Evolutionary conservation across 257 asterid species (phyloP).

Genomic region (Salvia miltiorrhiza): DNA sequence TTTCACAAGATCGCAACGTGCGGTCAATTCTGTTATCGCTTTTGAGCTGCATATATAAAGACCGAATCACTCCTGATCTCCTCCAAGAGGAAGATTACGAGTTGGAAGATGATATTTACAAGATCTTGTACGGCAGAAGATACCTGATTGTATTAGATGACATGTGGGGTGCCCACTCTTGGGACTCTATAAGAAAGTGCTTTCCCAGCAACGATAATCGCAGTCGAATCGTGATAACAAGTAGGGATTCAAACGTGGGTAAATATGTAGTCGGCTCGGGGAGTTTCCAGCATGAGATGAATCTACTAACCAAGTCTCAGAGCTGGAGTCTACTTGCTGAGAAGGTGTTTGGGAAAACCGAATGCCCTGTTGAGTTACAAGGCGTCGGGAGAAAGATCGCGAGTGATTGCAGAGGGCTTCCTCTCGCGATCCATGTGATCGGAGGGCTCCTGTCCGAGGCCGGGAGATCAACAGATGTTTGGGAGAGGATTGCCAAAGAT

Average conservation of each 20-base stretch:
- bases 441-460: conserved; percentile 16
- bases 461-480: neutral
- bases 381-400: conserved; percentile 13
- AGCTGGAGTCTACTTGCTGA: conserved; percentile 26
- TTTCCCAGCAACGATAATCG: neutral
- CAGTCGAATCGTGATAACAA: conserved; percentile 13
- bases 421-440: conserved; percentile 24
- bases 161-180: conserved; percentile 3
- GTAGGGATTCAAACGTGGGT: conserved; percentile 1
- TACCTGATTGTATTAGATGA: conserved; percentile 20
- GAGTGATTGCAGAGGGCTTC: conserved; percentile 20
- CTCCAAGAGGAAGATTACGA: neutral
- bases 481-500: conserved; percentile 1
- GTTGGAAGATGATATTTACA: neutral
- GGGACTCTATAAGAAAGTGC: conserved; percentile 5
- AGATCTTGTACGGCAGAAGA: too few species aligned
- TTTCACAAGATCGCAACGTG: conserved; percentile 18
- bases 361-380: conserved; percentile 11
- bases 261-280: neutral
- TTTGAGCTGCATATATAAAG: neutral
- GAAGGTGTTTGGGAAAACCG: conserved; percentile 13
- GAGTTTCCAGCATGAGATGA: conserved; percentile 5
- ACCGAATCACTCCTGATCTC: too few species aligned
- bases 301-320: neutral
- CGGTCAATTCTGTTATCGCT: neutral